A percentile compares a stretch with the other conserved stretches of the same genome.
Conservation (phyloP, 768 basidiomycete species). For the Macrolepiota fuliginosa region DNA sequence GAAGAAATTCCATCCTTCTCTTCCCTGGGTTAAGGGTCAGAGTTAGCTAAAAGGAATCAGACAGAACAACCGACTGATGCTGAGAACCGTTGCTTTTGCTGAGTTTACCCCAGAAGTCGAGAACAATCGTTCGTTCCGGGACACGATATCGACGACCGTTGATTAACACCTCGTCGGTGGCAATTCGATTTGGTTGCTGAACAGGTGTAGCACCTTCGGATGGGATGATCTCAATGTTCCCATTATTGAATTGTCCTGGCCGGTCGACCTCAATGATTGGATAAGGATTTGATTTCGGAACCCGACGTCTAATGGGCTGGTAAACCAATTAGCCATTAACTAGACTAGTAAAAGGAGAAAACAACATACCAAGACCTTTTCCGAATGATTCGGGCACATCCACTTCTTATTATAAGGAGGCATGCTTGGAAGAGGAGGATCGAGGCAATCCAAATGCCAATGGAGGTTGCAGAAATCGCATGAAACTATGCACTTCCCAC, state of each 20-base stretch:
- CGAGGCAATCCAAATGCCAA: conserved; percentile 97
- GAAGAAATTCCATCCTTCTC: conserved; percentile 35
- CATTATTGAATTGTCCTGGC: conserved; percentile 79
- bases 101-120: conserved; percentile 95
- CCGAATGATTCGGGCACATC: conserved; percentile 99
- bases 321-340: background rate
- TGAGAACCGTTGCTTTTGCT: conserved; percentile 39
- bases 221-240: conserved; percentile 85
- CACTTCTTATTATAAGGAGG: conserved; percentile 89
- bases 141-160: conserved; percentile 90
- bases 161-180: conserved; percentile 81
- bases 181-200: conserved; percentile 35
- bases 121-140: conserved; percentile 85
- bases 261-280: conserved; percentile 71
- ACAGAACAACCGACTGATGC: conserved; percentile 36
- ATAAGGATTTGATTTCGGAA: conserved; percentile 65
- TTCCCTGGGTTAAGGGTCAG: conserved; percentile 26
- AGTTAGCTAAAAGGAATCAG: background rate
- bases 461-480: conserved; percentile 95
- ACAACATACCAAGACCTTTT: conserved; percentile 70
- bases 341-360: too few relatives aligned
- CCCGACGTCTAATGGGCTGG: conserved; percentile 80
- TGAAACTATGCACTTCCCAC: conserved; percentile 77
- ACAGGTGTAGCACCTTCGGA: conserved; percentile 47
- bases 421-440: conserved; percentile 84